Base-by-base conservation (phyloP, 2,329 filamentous ascomycete species). In the Xylaria arbuscula region DNA sequence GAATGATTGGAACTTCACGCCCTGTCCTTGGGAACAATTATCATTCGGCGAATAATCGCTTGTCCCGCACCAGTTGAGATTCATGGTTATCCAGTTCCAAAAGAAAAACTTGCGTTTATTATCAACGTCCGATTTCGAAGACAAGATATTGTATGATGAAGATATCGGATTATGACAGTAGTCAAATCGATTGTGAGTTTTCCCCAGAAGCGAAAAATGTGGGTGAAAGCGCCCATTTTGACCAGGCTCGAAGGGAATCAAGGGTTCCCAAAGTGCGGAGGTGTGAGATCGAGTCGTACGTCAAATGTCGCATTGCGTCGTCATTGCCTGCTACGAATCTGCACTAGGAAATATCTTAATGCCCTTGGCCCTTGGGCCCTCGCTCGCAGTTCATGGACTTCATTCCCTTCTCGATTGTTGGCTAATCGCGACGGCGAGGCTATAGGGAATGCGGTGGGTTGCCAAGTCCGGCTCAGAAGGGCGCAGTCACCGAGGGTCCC, bases 171-270 rank as follows among this genome's bases (percentile, higher is more conserved):
- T 61, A 13, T 36, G 36, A 47, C 17, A 63, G 45, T 51, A 40
- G 45, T 22, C 24, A 40, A 62, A 47, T 32, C 28, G 1, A 38
- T 24, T 10, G n/a, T 40, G 22, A 3, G 15, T 8, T 15, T 50
- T 55, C 47, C 45, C 51, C 19, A n/a, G 56, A 55, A 40, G n/a
- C n/a, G 19, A 24, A 65, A 3, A 38, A 15, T 40, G 17, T 19
- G 45, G 24, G 59, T 2, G 48, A 47, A 38, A 24, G 45, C 45
- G 2, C 24, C 17, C 51, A 34, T 62, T 67, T 67, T 67, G 64
- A 62, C 34, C 4, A 47, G 3, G 13, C 45, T 36, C 8, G 45
- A 63, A 61, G 64, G 64, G 51, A 57, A 19, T 2, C 15, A 54
- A 54, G 51, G 24, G 42, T 32, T 40, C 17, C 58, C 1, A 24